Base-by-base conservation (phyloP, 2,329 filamentous ascomycete genomes). In the Pseudopithomyces chartarum region DNA sequence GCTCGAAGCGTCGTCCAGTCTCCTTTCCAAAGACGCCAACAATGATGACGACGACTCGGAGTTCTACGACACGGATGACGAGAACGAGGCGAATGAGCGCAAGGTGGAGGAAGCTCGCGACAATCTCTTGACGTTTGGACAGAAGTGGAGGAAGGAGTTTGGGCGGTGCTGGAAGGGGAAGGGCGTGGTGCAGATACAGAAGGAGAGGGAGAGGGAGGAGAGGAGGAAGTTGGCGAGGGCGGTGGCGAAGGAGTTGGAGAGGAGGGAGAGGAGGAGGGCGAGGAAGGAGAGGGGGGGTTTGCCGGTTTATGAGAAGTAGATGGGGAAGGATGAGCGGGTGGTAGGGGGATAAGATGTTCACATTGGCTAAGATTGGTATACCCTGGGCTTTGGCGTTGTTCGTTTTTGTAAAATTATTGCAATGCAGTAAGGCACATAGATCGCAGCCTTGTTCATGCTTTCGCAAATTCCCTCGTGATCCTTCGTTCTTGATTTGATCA, bases 121-220 rank as follows among this genome's bases (percentile, higher is more conserved):
- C 58, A 62, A 59, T 45, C 52, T 56, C 45, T 45, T 69, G 38
- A 71, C 66, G 4, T 73, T 73, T 57, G 59, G 57, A 43, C 69
- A 70, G 52, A 73, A 67, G 59, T 73, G 63, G 59, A 54, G 64
- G 38, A 73, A 71, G 62, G 66, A 73, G 56, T 71, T 67, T 54
- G 56, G 55, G 38, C 67, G 65, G 32, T 61, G 65, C n/a, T 73
- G 70, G 70, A 64, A 55, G 8, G 69, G 69, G 36, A 71, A 70
- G 61, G 63, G 64, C 19, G 62, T 61, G 44, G 58, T 58, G 42
- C 60, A 69, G 19, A 57, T 71, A 1, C 33, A 64, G 39, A 70
- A 69, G 63, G 63, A 65, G 58, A 67, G 61, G 59, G 68, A 72
- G 61, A 57, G 68, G 12, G 69, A 70, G 60, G 68, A 72, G 60